Conservation (phyloP, 2,329 filamentous ascomycete species). For the Cladosporium cucumerinum region DNA sequence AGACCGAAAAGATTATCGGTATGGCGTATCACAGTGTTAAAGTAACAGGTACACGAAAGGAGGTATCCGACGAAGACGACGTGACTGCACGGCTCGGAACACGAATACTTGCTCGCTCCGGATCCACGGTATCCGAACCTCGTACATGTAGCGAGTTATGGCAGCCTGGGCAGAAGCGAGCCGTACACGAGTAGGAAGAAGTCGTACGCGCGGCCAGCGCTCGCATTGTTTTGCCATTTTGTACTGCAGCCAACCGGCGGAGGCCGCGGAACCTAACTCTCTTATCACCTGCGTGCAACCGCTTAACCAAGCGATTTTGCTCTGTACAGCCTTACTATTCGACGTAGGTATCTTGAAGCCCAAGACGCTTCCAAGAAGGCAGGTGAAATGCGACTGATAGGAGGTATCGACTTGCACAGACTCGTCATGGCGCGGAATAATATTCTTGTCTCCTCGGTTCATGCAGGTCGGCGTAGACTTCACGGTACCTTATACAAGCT, state of each 20-base stretch:
- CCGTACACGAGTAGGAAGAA: neutral
- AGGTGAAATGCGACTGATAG: neutral
- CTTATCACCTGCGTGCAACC: neutral
- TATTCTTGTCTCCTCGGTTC: neutral
- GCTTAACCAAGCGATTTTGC: neutral
- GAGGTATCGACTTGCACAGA: neutral
- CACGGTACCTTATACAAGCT: neutral
- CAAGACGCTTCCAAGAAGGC: neutral
- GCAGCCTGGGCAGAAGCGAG: neutral
- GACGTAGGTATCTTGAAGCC: neutral
- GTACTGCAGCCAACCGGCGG: constrained; percentile 6
- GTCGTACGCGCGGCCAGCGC: constrained; percentile 10
- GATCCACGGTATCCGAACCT: neutral
- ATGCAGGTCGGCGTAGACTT: neutral
- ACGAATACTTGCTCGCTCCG: neutral
- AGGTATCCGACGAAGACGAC: neutral
- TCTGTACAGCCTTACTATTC: neutral
- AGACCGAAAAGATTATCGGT: neutral
- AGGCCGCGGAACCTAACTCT: neutral
- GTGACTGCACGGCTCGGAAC: neutral
- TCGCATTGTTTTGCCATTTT: neutral
- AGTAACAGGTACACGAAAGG: neutral
- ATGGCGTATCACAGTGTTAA: neutral
- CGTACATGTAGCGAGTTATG: neutral
- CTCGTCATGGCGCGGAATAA: neutral